Conservation (phyloP, 2,329 filamentous ascomycete genomes). For the Mollisiaceae sp. region DNA sequence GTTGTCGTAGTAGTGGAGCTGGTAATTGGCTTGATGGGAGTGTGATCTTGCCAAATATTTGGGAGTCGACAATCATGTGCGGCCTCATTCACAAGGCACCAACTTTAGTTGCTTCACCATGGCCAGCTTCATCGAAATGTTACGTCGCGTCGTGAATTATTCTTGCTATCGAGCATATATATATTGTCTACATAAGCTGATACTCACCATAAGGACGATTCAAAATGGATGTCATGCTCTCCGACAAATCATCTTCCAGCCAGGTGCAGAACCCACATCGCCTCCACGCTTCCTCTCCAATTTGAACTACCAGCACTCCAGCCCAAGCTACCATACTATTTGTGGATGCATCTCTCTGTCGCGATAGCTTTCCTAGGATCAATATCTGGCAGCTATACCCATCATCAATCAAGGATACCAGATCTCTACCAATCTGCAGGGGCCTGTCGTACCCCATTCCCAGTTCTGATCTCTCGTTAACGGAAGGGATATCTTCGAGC, state of each 20-base stretch:
- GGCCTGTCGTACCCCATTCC: constrained; percentile 6
- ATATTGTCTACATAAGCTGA: neutral
- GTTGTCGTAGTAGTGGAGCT: constrained; percentile 9
- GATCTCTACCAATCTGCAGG: constrained; percentile 2
- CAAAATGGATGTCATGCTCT: constrained; percentile 4
- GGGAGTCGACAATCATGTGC: neutral
- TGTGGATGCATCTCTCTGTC: neutral
- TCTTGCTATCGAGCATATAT: neutral
- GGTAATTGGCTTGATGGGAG: neutral
- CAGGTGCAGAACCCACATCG: neutral
- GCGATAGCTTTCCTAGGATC: neutral
- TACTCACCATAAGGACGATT: constrained; percentile 1
- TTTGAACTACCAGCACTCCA: neutral
- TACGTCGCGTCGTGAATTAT: neutral
- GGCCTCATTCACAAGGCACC: neutral
- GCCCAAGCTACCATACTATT: neutral
- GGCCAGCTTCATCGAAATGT: neutral
- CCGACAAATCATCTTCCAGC: constrained; percentile 6
- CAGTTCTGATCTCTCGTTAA: constrained; percentile 4
- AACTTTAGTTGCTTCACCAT: neutral
- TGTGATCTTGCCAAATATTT: neutral
- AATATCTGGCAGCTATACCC: constrained; percentile 5
- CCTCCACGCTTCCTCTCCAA: constrained; percentile 2
- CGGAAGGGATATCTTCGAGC: neutral
- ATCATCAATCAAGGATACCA: neutral